phyloP scores from a whole-genome alignment of 176 grass and related monocot genomes.

The Rhynchospora tenuis region DNA sequence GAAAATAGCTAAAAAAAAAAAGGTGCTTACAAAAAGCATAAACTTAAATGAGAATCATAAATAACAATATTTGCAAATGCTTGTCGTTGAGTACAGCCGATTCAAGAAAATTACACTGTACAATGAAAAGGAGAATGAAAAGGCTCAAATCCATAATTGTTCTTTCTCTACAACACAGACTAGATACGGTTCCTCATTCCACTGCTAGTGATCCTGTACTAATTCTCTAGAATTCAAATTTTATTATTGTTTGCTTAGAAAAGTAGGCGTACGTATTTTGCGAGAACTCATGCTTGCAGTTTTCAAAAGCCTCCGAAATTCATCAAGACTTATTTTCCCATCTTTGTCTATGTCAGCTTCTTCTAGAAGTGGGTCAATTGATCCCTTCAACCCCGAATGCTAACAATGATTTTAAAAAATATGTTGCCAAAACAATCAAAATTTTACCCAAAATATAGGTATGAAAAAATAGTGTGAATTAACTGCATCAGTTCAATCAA shows the following conservation, averaged over 20 bases:
- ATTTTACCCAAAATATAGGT: background rate
- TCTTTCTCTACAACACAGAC: background rate
- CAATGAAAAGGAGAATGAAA: constrained; percentile 4
- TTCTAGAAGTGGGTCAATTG: constrained; percentile 73
- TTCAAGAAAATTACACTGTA: background rate
- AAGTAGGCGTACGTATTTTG: constrained; percentile 35
- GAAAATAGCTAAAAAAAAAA: background rate
- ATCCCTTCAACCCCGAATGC: constrained; percentile 83
- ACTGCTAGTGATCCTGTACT: background rate
- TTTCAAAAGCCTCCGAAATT: constrained; percentile 87
- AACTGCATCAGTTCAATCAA: background rate
- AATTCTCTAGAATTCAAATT: background rate
- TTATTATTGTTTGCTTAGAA: background rate
- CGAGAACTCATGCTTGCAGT: constrained; percentile 82
- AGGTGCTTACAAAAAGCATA: background rate
- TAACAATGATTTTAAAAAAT: constrained; percentile 19
- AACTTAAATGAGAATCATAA: background rate
- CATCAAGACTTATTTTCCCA: constrained; percentile 89
- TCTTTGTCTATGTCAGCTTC: constrained; percentile 94
- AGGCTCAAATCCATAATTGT: background rate
- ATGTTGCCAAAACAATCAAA: background rate
- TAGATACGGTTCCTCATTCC: background rate
- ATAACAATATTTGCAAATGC: constrained; percentile 6
- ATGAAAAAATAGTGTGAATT: background rate
- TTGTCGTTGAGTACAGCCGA: background rate